Conservation (phyloP, 345 rosid genomes). For the Citrus reticulata region DNA sequence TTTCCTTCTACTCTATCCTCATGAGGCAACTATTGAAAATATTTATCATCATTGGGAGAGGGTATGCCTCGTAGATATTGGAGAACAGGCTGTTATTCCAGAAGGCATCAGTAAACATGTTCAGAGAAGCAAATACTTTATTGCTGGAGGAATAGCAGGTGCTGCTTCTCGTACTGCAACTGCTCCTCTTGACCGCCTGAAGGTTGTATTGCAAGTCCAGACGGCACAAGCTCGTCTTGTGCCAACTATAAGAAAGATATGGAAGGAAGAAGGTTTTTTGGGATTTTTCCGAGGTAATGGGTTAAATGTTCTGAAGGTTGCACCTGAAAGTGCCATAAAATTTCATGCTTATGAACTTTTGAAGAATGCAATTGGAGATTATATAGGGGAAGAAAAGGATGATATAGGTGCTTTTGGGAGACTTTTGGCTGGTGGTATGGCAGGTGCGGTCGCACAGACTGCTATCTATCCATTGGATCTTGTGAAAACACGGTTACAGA, state of each 20-base stretch:
- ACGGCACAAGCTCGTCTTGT: slow-evolving; percentile 46
- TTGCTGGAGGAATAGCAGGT: slow-evolving; percentile 95
- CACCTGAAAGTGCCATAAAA: slow-evolving; percentile 96
- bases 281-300: slow-evolving; percentile 98
- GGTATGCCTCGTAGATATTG: slow-evolving; percentile 90
- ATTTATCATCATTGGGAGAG: slow-evolving; percentile 95
- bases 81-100: slow-evolving; percentile 91
- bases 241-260: slow-evolving; percentile 73
- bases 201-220: slow-evolving; percentile 91
- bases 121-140: slow-evolving; percentile 67
- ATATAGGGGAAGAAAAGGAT: slow-evolving; percentile 44
- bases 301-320: slow-evolving; percentile 81
- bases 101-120: slow-evolving; percentile 87
- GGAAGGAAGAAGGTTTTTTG: slow-evolving; percentile 61
- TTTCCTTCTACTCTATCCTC: slow-evolving; percentile 89
- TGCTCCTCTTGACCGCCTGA: slow-evolving; percentile 91
- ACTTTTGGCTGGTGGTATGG: slow-evolving; percentile 87
- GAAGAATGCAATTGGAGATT: slow-evolving; percentile 47
- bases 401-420: slow-evolving; percentile 75
- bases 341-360: slow-evolving; percentile 83
- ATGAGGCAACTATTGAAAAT: slow-evolving; percentile 90
- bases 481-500: slow-evolving; percentile 92
- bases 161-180: slow-evolving; percentile 93
- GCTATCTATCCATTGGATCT: slow-evolving; percentile 94
- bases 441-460: slow-evolving; percentile 95